Conservation (phyloP, 2,329 filamentous ascomycete genomes). For the Blumeria hordei region DNA sequence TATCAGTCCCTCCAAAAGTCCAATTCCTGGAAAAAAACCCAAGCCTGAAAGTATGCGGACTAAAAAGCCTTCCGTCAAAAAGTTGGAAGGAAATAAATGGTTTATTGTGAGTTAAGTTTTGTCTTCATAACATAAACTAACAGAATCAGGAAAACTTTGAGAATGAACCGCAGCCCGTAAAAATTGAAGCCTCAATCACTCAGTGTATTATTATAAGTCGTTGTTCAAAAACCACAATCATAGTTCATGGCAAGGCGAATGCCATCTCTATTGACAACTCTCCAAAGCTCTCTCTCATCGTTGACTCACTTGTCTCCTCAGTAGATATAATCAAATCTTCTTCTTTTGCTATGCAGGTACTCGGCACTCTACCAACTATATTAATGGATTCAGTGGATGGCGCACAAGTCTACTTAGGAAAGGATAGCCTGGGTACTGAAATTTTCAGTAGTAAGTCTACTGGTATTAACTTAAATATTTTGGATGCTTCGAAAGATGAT, state of each 20-base stretch:
- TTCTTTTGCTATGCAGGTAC: conserved; percentile 83
- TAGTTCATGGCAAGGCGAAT: conserved; percentile 82
- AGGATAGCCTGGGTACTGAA: conserved; percentile 53
- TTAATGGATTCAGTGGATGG: conserved; percentile 85
- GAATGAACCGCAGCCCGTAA: conserved; percentile 43
- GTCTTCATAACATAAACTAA: conserved; percentile 2
- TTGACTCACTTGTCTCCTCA: conserved; percentile 73
- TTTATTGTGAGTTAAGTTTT: conserved; percentile 34
- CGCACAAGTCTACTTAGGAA: conserved; percentile 65
- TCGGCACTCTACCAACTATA: conserved; percentile 66
- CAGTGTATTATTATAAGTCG: conserved; percentile 83
- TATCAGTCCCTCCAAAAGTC: conserved; percentile 46
- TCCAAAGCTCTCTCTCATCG: conserved; percentile 55
- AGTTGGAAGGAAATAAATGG: conserved; percentile 82
- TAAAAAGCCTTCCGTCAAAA: conserved; percentile 60
- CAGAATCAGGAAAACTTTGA: conserved; percentile 63
- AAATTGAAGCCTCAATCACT: conserved; percentile 57
- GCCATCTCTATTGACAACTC: conserved; percentile 93
- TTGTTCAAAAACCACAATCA: conserved; percentile 76
- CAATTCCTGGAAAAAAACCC: conserved; percentile 66
- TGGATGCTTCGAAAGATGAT: conserved; percentile 36
- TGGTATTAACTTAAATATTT: conserved; percentile 68
- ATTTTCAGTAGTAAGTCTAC: conserved; percentile 77
- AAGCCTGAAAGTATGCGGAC: conserved; percentile 68
- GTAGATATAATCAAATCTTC: conserved; percentile 89